Evolutionary conservation across 768 basidiomycete genomes (phyloP).

Genomic region (Boletus bicolor): DNA sequence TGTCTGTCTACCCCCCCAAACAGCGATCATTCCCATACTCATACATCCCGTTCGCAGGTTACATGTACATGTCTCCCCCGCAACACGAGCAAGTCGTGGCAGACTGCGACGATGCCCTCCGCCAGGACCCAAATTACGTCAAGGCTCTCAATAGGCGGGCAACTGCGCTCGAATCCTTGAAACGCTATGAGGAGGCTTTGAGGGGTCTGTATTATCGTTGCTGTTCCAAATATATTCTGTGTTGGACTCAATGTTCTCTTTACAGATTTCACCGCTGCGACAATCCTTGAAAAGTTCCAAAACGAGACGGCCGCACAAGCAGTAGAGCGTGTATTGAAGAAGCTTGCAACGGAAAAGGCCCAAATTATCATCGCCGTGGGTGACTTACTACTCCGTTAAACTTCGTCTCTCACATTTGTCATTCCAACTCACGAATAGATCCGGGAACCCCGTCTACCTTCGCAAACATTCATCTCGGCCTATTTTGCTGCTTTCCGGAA

Average conservation of each 20-base stretch:
- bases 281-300: slow-evolving; percentile 91
- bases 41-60: slow-evolving; percentile 48
- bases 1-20: slow-evolving; percentile 48
- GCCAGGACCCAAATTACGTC: slow-evolving; percentile 79
- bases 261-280: slow-evolving; percentile 92
- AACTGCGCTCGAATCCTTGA: slow-evolving; percentile 76
- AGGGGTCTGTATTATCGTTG: slow-evolving; percentile 52
- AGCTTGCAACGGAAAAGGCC: slow-evolving; percentile 70
- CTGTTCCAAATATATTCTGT: background rate
- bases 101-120: slow-evolving; percentile 88
- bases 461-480: slow-evolving; percentile 86
- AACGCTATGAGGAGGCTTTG: slow-evolving; percentile 69
- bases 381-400: background rate
- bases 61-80: slow-evolving; percentile 87
- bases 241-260: background rate
- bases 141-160: slow-evolving; percentile 91
- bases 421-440: slow-evolving; percentile 28
- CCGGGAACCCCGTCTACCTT: slow-evolving; percentile 82
- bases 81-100: slow-evolving; percentile 76
- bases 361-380: slow-evolving; percentile 67
- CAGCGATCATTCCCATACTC: background rate
- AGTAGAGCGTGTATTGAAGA: slow-evolving; percentile 92
- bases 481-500: slow-evolving; percentile 97
- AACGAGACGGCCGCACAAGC: slow-evolving; percentile 73
- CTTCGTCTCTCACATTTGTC: background rate